Conservation (phyloP, 768 basidiomycete species). For the Cyclocybe aegerita region DNA sequence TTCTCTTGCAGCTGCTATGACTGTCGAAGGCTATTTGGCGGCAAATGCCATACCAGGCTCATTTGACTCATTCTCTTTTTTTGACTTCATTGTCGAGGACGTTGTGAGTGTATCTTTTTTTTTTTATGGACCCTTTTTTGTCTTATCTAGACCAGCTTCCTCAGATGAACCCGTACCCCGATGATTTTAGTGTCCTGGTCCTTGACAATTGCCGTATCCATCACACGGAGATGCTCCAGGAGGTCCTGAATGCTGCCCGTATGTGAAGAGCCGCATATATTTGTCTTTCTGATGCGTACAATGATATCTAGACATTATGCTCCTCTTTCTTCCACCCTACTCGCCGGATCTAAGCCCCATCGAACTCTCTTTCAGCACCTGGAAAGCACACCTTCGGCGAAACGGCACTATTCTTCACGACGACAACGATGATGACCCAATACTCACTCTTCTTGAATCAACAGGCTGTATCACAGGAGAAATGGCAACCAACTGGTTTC, state of each 20-base stretch:
- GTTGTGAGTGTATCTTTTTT: slow-evolving; percentile 24
- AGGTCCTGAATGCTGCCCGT: slow-evolving; percentile 24
- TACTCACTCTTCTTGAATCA: slow-evolving; percentile 13
- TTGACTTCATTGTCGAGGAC: slow-evolving; percentile 34
- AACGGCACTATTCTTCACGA: slow-evolving; percentile 13
- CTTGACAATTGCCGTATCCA: slow-evolving; percentile 40
- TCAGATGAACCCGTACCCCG: slow-evolving; percentile 33
- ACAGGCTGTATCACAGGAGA: slow-evolving; percentile 15
- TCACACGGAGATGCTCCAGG: slow-evolving; percentile 26
- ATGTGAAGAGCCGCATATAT: neutral
- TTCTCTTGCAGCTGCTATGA: slow-evolving; percentile 33
- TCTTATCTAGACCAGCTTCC: slow-evolving; percentile 23
- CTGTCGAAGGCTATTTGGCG: slow-evolving; percentile 32
- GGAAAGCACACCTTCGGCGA: slow-evolving; percentile 23
- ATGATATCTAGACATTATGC: slow-evolving; percentile 4
- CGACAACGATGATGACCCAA: slow-evolving; percentile 11
- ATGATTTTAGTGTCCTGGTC: slow-evolving; percentile 26
- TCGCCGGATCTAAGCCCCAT: slow-evolving; percentile 37
- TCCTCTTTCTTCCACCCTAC: slow-evolving; percentile 33
- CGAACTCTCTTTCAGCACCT: slow-evolving; percentile 32
- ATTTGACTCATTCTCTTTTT: slow-evolving; percentile 29
- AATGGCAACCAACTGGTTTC: slow-evolving; percentile 20
- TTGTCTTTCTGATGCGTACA: neutral
- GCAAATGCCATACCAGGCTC: slow-evolving; percentile 30
- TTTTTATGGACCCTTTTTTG: neutral